Conservation (phyloP, 2,329 filamentous ascomycete species). For the Colletotrichum truncatum region DNA sequence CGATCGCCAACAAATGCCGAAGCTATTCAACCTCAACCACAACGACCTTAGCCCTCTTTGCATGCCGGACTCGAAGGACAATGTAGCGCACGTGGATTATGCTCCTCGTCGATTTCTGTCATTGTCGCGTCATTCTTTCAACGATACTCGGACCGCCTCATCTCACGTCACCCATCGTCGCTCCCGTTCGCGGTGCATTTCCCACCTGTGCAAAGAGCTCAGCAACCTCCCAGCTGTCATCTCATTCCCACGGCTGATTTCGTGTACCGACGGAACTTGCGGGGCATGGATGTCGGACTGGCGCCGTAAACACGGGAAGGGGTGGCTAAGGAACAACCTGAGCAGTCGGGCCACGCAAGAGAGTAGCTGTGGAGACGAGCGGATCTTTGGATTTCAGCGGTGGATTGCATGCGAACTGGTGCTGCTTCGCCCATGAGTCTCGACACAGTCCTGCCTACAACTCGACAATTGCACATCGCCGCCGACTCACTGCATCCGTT, state of each 20-base stretch:
- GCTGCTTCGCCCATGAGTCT: too few relatives aligned
- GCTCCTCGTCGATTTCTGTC: background rate
- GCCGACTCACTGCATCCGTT: too few relatives aligned
- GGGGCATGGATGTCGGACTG: background rate
- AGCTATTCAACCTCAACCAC: conserved; percentile 1
- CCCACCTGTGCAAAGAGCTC: background rate
- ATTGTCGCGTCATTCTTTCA: background rate
- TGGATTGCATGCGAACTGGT: too few relatives aligned
- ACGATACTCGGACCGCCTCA: background rate
- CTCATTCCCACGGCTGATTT: background rate
- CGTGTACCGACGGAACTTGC: background rate
- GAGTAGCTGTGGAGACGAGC: too few relatives aligned
- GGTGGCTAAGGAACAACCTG: too few relatives aligned
- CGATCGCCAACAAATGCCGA: conserved; percentile 18
- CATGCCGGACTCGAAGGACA: background rate
- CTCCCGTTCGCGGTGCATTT: background rate
- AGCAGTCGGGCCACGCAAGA: too few relatives aligned
- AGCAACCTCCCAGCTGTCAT: background rate
- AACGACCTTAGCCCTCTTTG: background rate
- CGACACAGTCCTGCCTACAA: too few relatives aligned
- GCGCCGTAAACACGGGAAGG: too few relatives aligned
- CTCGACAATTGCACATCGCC: too few relatives aligned
- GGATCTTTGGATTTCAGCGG: too few relatives aligned
- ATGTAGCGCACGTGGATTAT: background rate
- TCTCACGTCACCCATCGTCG: background rate